Evolutionary conservation across 2,329 filamentous ascomycete genomes (phyloP).

Genomic region (Ceratocystis variospora): DNA sequence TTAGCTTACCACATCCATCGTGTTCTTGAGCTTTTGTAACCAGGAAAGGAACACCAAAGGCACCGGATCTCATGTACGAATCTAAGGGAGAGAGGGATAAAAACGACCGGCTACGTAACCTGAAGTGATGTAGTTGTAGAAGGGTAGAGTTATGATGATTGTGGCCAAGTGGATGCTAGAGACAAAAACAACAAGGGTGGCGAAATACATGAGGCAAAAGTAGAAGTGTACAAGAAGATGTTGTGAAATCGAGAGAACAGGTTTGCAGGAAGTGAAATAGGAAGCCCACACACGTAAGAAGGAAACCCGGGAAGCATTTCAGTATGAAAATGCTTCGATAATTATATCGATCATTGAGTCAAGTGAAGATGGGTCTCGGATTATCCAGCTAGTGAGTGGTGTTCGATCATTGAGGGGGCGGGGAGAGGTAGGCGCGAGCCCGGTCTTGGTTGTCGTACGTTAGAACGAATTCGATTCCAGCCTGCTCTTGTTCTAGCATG

Average conservation of each 20-base stretch:
- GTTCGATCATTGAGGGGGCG: conserved; percentile 35
- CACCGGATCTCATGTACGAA: background rate
- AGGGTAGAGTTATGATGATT: background rate
- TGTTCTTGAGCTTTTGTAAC: conserved; percentile 1
- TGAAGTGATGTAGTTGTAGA: background rate
- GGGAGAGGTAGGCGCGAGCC: conserved; percentile 44
- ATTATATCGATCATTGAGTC: conserved; percentile 1
- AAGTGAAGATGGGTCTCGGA: conserved; percentile 6
- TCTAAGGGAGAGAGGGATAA: too few relatives aligned
- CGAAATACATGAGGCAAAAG: background rate
- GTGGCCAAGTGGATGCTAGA: background rate
- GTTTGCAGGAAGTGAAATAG: background rate
- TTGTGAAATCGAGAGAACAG: background rate
- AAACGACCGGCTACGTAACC: too few relatives aligned
- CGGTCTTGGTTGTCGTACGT: conserved; percentile 59
- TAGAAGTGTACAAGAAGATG: background rate
- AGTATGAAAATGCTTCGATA: background rate
- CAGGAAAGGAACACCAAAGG: background rate
- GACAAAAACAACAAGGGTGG: background rate
- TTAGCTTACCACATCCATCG: conserved; percentile 13
- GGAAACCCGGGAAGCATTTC: conserved; percentile 3
- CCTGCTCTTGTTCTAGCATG: conserved; percentile 58
- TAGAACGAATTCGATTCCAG: conserved; percentile 81
- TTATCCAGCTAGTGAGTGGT: background rate
- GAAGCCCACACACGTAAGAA: conserved; percentile 1